Percentiles rank a stretch among this genome's conserved stretches.
phyloP scores from a whole-genome alignment of 345 rosid genomes.

The Salix koriyanagi region DNA sequence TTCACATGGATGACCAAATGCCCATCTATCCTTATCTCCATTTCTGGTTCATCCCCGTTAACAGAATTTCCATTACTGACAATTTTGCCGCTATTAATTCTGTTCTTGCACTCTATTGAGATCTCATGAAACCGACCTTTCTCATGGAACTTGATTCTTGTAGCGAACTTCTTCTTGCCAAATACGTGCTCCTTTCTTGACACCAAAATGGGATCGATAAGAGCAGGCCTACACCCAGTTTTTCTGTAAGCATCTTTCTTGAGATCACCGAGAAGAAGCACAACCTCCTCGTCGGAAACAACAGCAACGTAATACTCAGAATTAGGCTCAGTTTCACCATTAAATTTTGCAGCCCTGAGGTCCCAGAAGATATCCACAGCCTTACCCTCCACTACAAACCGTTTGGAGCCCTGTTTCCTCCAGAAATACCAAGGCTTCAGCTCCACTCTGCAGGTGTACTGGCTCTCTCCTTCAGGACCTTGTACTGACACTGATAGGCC shows the following conservation, averaged over 20 bases:
- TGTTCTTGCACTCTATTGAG: constrained; percentile 57
- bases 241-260: constrained; percentile 66
- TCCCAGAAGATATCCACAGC: constrained; percentile 62
- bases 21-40: constrained; percentile 68
- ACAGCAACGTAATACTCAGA: constrained; percentile 77
- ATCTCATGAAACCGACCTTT: constrained; percentile 53
- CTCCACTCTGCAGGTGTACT: constrained; percentile 59
- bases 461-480: constrained; percentile 42
- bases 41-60: constrained; percentile 45
- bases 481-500: constrained; percentile 54
- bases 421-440: constrained; percentile 74
- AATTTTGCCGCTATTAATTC: not conserved
- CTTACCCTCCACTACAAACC: constrained; percentile 45
- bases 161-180: constrained; percentile 55
- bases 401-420: constrained; percentile 68
- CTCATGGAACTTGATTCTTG: constrained; percentile 50
- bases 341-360: constrained; percentile 58
- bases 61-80: constrained; percentile 9
- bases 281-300: constrained; percentile 70
- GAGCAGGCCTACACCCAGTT: constrained; percentile 65
- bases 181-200: constrained; percentile 63
- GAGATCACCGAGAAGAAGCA: constrained; percentile 73
- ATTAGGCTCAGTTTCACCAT: constrained; percentile 60
- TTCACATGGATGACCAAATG: constrained; percentile 51
- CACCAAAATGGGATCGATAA: constrained; percentile 56